Conservation (phyloP, 1,284 basidiomycete species). For the Apiotrichum gracile region DNA sequence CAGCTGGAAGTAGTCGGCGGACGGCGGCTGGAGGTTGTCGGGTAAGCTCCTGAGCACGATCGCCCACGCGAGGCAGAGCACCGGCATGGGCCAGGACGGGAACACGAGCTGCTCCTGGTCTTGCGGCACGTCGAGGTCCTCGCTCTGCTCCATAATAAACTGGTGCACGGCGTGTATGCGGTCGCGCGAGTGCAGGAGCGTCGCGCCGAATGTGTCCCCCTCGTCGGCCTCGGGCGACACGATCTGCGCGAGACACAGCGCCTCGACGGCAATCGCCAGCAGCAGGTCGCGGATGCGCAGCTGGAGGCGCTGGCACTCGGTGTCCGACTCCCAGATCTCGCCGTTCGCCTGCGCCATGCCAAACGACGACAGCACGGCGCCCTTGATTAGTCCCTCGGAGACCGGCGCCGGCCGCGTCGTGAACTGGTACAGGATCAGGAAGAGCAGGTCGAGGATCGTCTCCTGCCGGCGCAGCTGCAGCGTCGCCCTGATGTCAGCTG, state of each 20-base stretch:
- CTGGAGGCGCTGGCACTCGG: constrained; percentile 22
- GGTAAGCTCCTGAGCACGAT: constrained; percentile 32
- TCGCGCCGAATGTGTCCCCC: constrained; percentile 16
- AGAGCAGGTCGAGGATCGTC: constrained; percentile 34
- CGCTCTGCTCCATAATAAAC: constrained; percentile 30
- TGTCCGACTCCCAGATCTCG: constrained; percentile 35
- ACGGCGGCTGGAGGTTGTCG: constrained; percentile 21
- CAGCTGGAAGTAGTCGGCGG: constrained; percentile 14
- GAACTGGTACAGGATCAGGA: constrained; percentile 32
- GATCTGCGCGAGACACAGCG: constrained; percentile 29
- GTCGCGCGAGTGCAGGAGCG: constrained; percentile 27
- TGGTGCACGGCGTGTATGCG: constrained; percentile 28
- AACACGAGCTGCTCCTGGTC: constrained; percentile 12
- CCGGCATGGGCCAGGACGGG: constrained; percentile 30
- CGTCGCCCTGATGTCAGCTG: constrained; percentile 25
- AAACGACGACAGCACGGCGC: constrained; percentile 32
- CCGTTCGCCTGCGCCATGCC: constrained; percentile 36
- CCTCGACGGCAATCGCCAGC: constrained; percentile 34
- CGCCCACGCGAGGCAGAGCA: constrained; percentile 42
- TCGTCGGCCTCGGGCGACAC: constrained; percentile 23
- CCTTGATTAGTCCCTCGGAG: constrained; percentile 35
- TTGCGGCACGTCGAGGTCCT: constrained; percentile 14
- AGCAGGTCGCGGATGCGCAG: constrained; percentile 34
- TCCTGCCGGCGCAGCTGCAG: constrained; percentile 38
- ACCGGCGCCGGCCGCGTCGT: constrained; percentile 29